Base-by-base conservation (phyloP, 345 rosid genomes). In the Citrus maxima region DNA sequence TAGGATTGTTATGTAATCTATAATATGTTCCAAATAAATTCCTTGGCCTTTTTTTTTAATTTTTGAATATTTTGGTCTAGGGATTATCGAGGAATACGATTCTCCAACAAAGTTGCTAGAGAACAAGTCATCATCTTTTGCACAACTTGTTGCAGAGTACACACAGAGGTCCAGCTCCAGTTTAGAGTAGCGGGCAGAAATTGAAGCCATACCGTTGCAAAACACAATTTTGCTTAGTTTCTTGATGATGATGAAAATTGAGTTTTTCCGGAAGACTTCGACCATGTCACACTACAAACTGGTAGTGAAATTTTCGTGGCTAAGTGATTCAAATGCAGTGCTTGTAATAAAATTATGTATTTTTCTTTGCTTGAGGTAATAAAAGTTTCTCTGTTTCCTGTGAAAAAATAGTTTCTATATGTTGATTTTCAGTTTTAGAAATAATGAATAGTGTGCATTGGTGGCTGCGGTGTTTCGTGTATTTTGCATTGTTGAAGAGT, bases 81-180 rank as follows among this genome's bases (percentile, higher is more conserved):
- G 98, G 25, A 77, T 84, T 62, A 84, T 94, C 6, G 88, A 89
- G 74, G 98, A 94, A 81, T 85, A 84, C 70, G 95, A 91, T 81
- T 79, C 93, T 46, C 95, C 95, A 0, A 58, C 81, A 30, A 88
- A 89, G 78, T 76, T 94, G 79, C 82, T 94, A 8, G 89, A 89
- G 51, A 80, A 88, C 77, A 86, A 86, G 82, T 86, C 89, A 37
- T 90, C 97, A 8, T 87, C 95, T 22, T 94, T 94, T 78, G 76
- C 96, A 18, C 88, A 80, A 73, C 97, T 95, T 14, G 97, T 95
- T 9, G 89, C 90, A 0, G 95, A 95, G 82, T 93, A 90, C 86
- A 84, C 86, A 0, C 70, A 76, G 75, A 88, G 97, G 72, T 90
- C 93, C 18, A 87, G 81, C 60, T 85, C 90, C 61, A 84, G 85